Base-by-base conservation (phyloP, 371 early-diverging fungal genomes). In the Actinomortierella wolfii region DNA sequence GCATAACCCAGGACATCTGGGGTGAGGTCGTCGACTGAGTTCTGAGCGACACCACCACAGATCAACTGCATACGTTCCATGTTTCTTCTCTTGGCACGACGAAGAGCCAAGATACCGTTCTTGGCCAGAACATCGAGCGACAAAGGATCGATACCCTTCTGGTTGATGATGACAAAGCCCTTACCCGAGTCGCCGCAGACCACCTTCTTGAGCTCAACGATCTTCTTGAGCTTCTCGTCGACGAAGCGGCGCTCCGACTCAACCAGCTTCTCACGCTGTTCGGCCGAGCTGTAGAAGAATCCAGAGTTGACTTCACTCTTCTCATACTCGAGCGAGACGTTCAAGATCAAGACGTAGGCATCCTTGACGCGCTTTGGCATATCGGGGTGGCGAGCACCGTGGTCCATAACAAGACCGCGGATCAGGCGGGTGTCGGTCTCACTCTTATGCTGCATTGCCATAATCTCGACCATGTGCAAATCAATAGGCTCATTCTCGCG, bases 251-350 rank as follows among this genome's bases (percentile, higher is more conserved):
- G 92, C 84, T 99, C 99, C 18, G 94, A 96, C 80, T 95, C 97
- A 51, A 99, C 97, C 57, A 99, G 87, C 80, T 94, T 95, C 65
- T 99, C 98, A 67, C 99, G 93, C 81, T 99, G 98, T 65, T 96
- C 98, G 44, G 99, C 96, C 47, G 92, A 89, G 68, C 91, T 92
- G 85, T 99, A 99, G 82, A 96, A 99, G 88, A 99, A 99, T 54
- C 97, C 94, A 64, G 99, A 97, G 89, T 99, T 99, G 86, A 99
- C 91, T 81, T 99, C 99, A 70, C 97, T 91, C 88, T 99, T 99
- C 79, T 99, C 99, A 80, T 99, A 99, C 85, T 99, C 99, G 59
- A 99, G 85, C 26, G 98, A 98, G 54, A 99, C 97, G 77, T 99
- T 99, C 54, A 98, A 84, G 15, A 97, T 98, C 57, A 99, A 82